phyloP scores from a whole-genome alignment of 495 filamentous ascomycete species.

The Neurospora sp. region DNA sequence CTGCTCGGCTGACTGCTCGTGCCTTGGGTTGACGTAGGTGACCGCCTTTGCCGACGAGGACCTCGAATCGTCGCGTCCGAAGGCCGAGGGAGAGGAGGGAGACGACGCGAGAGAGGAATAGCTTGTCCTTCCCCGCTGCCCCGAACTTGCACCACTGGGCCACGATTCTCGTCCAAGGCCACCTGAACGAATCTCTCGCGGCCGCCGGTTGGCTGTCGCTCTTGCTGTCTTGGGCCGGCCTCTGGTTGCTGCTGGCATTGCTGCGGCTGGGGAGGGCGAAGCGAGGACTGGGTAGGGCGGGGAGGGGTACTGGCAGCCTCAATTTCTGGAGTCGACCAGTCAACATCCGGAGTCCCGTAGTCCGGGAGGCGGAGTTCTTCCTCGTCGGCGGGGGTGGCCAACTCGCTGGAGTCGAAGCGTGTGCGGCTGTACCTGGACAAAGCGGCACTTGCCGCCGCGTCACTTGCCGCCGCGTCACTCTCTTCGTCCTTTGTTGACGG shows the following conservation, averaged over 20 bases:
- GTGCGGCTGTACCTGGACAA: not conserved
- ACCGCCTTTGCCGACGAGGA: not conserved
- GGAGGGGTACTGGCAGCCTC: not conserved
- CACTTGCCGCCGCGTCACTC: not conserved
- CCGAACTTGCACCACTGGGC: rapidly evolving
- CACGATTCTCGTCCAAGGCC: rapidly evolving
- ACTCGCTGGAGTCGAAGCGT: not conserved
- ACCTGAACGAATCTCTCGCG: not conserved
- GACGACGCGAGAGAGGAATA: not conserved
- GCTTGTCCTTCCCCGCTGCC: rapidly evolving
- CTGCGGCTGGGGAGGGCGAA: not conserved
- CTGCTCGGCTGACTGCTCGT: not conserved
- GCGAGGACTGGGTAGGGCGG: not conserved
- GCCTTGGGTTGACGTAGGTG: too few species aligned
- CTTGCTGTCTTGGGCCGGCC: not conserved
- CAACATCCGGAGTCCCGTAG: not conserved
- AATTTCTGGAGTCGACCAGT: rapidly evolving
- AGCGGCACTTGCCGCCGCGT: not conserved
- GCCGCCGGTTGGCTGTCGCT: not conserved
- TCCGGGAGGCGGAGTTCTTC: not conserved
- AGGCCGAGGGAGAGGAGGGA: not conserved
- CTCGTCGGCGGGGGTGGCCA: not conserved
- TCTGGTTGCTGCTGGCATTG: not conserved
- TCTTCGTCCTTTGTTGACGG: not conserved
- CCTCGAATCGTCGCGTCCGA: not conserved